phyloP scores from a whole-genome alignment of 2,329 filamentous ascomycete genomes.

The Exophiala viscosa region DNA sequence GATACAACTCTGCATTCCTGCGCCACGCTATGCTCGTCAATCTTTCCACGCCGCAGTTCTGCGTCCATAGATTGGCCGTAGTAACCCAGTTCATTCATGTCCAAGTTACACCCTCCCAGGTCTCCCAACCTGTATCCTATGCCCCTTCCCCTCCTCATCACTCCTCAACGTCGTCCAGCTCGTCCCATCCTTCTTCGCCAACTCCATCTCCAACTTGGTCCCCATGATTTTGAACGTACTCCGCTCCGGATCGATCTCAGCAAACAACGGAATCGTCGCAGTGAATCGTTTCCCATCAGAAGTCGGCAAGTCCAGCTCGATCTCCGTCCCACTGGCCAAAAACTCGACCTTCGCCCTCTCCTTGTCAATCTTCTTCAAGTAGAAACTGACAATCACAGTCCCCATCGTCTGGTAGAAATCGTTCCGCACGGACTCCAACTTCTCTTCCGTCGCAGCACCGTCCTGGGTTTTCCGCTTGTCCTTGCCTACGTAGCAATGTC shows the following conservation, averaged over 20 bases:
- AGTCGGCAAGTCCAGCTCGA: constrained; percentile 81
- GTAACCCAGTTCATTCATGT: neutral
- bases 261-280: constrained; percentile 70
- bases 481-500: constrained; percentile 78
- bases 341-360: constrained; percentile 70
- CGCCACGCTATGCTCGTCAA: constrained; percentile 8
- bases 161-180: constrained; percentile 83
- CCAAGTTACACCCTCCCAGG: constrained; percentile 63
- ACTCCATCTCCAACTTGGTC: constrained; percentile 79
- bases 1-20: neutral
- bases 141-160: constrained; percentile 67
- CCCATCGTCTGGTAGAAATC: constrained; percentile 93
- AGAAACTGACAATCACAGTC: constrained; percentile 84
- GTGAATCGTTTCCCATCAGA: constrained; percentile 79
- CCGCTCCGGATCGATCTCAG: constrained; percentile 68
- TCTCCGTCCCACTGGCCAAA: constrained; percentile 40
- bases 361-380: constrained; percentile 95
- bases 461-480: constrained; percentile 65
- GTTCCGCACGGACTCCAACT: constrained; percentile 48
- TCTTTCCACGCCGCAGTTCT: neutral
- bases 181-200: constrained; percentile 63
- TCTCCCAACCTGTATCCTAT: constrained; percentile 85
- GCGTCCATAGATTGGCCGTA: constrained; percentile 2
- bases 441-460: constrained; percentile 46
- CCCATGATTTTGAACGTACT: constrained; percentile 78